Base-by-base conservation (phyloP, 2,329 filamentous ascomycete genomes). In the Colletotrichum spinosum region DNA sequence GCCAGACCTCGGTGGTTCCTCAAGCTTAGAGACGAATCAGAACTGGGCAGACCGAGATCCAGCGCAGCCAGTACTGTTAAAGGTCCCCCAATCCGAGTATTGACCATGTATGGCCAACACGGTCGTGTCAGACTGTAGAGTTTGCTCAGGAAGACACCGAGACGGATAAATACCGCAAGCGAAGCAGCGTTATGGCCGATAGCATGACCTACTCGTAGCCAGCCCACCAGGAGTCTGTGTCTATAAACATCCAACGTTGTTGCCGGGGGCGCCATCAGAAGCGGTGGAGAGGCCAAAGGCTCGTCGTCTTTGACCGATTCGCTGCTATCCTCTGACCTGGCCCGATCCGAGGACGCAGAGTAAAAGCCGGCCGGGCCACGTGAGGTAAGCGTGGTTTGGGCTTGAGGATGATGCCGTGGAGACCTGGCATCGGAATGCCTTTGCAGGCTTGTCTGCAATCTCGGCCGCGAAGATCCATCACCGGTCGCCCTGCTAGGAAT, bases 51-150 rank as follows among this genome's bases (percentile, higher is more conserved):
- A 25, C 79, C 82, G n/a, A 89, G 74, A 61, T 94, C 92, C 11
- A 93, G 70, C 1, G 86, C 87, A 8, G 92, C 93, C 8, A 95
- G 75, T 4, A 85, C 77, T 5, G 97, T 78, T 2, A 97, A 79
- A 3, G 91, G 88, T 69, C 90, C 89, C 5, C 88, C 82, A 5
- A 94, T 78, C 75, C 86, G 86, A 7, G 87, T 80, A 49, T 85
- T 89, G n/a, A 87, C 83, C 48, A 88, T 88, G 62, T 89, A 89
- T 0, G 93, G 93, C 74, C 88, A 88, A 75, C 94, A 97, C 1
- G 90, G 86, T 51, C 85, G 83, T 3, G 86, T 83, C 9, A 96
- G 77, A 0, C 88, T 87, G 11, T 84, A 78, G 8, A 94, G 78
- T 76, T 97, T 97, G 54, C 85, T 69, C 6, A 90, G 74, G 70